Conservation (phyloP, 2,329 filamentous ascomycete genomes). For the Penicillium olsonii region DNA sequence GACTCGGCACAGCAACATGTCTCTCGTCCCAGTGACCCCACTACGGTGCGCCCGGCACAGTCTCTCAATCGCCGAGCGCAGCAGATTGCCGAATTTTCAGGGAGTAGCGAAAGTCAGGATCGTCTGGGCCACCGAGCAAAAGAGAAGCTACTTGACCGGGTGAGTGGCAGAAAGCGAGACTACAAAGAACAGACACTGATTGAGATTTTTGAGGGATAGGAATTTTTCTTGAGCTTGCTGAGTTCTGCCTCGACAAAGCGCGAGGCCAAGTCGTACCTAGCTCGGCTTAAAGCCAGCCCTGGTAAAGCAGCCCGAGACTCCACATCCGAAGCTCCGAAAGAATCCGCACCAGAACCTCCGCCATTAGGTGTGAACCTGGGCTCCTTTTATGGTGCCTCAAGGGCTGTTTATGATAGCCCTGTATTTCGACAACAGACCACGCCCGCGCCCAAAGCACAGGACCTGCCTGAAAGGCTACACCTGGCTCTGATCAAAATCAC, state of each 20-base stretch:
- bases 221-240: constrained; percentile 83
- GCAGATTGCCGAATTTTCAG: constrained; percentile 36
- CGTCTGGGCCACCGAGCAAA: constrained; percentile 42
- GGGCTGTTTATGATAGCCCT: constrained; percentile 60
- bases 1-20: constrained; percentile 23
- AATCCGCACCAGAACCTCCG: constrained; percentile 14
- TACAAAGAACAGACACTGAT: constrained; percentile 1
- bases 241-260: constrained; percentile 88
- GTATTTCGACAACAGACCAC: constrained; percentile 59
- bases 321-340: constrained; percentile 27
- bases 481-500: constrained; percentile 85
- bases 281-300: constrained; percentile 68
- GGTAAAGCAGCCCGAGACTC: constrained; percentile 35
- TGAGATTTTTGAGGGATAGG: constrained; percentile 51
- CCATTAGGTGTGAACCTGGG: constrained; percentile 61
- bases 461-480: constrained; percentile 59
- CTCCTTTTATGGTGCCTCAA: constrained; percentile 59
- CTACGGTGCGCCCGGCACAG: constrained; percentile 11
- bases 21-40: constrained; percentile 16
- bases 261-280: constrained; percentile 87
- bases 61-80: constrained; percentile 22
- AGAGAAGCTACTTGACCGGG: constrained; percentile 48
- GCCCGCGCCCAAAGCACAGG: constrained; percentile 40
- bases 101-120: constrained; percentile 27
- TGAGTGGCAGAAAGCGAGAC: constrained; percentile 15